Conservation (phyloP, 2,329 filamentous ascomycete species). For the Magnaporthiopsis incrustans region DNA sequence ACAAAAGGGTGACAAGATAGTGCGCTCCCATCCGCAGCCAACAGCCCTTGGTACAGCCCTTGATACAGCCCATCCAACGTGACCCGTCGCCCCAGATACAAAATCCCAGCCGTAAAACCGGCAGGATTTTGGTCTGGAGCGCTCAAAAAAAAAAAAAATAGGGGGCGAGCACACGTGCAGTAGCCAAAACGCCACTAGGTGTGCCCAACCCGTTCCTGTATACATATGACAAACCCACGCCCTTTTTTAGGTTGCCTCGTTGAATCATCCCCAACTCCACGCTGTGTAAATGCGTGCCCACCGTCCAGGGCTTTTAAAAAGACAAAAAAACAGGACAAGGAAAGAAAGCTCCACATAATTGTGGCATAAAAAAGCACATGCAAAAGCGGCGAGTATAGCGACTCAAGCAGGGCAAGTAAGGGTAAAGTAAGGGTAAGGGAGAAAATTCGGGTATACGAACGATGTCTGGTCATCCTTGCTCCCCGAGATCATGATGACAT, state of each 20-base stretch:
- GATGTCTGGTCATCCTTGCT: constrained; percentile 95
- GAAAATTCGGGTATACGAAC: constrained; percentile 42
- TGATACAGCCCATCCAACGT: constrained; percentile 26
- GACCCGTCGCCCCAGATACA: constrained; percentile 37
- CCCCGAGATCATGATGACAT: constrained; percentile 96
- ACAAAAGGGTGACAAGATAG: background rate
- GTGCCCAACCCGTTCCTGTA: background rate
- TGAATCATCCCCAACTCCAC: background rate
- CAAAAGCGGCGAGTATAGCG: constrained; percentile 6
- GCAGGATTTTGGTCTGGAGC: constrained; percentile 34
- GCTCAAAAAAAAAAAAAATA: constrained; percentile 20
- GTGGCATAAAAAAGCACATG: constrained; percentile 10
- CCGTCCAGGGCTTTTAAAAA: background rate
- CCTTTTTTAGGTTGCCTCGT: background rate
- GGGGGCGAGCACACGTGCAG: background rate
- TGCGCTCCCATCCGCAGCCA: background rate
- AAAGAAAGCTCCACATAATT: background rate
- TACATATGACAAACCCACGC: background rate
- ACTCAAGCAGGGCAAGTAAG: constrained; percentile 9
- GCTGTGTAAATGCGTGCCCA: background rate
- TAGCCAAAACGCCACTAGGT: background rate
- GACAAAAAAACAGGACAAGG: background rate
- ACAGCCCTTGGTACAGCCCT: too few relatives aligned
- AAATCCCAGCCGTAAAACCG: constrained; percentile 24
- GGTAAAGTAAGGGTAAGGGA: constrained; percentile 11